Conservation (phyloP, 2,329 filamentous ascomycete species). For the Ophiognomonia clavigignenti-juglandacearum region DNA sequence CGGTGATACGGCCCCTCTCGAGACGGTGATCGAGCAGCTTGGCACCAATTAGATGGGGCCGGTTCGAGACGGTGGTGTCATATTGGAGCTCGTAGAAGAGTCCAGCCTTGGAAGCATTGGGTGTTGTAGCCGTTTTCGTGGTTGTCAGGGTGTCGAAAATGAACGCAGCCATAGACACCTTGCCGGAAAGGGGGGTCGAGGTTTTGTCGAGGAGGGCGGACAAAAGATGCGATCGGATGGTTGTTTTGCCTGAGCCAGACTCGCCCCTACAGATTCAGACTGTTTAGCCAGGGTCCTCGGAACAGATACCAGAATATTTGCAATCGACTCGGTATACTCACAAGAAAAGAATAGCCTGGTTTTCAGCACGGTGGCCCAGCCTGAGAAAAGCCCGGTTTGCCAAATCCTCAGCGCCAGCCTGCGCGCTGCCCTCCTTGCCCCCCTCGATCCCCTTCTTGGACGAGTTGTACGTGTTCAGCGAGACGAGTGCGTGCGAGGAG, state of each 20-base stretch:
- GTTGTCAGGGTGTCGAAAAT: conserved; percentile 95
- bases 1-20: conserved; percentile 84
- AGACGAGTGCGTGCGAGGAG: conserved; percentile 86
- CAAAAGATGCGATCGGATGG: conserved; percentile 81
- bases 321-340: conserved; percentile 48
- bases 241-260: conserved; percentile 94
- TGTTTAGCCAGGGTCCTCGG: conserved; percentile 12
- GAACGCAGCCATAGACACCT: conserved; percentile 88
- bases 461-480: conserved; percentile 90
- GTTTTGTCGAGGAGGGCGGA: conserved; percentile 83
- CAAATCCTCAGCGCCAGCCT: conserved; percentile 88
- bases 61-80: conserved; percentile 78
- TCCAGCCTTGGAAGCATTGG: conserved; percentile 91
- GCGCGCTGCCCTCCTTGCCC: conserved; percentile 83
- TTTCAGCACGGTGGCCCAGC: conserved; percentile 83
- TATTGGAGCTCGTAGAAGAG: conserved; percentile 97
- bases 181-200: conserved; percentile 86
- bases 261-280: conserved; percentile 64
- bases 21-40: conserved; percentile 92
- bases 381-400: conserved; percentile 81
- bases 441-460: conserved; percentile 87
- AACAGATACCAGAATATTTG: not conserved
- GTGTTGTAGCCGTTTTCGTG: conserved; percentile 93
- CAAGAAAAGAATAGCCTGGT: conserved; percentile 90
- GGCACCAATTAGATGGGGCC: conserved; percentile 84